Base-by-base conservation (phyloP, 148 eudicot species). In the Polygonum aviculare region DNA sequence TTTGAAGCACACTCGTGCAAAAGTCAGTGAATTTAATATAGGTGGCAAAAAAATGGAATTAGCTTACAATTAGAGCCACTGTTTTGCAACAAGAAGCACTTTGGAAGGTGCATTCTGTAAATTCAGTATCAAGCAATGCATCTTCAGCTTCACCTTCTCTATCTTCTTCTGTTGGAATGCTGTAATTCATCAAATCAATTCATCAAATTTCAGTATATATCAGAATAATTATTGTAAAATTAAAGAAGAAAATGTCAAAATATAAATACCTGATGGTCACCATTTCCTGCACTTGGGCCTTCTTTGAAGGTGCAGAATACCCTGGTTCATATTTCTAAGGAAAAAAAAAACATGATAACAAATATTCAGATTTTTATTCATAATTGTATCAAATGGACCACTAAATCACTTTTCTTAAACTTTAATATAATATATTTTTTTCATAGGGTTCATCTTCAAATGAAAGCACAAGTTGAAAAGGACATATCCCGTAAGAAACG, bases 241-340 rank as follows among this genome's bases (percentile, higher is more conserved):
- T 70, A 5, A 16, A n/a, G 44, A 7, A 18, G 74, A 40, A 40
- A 72, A 44, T 63, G 54, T 50, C 4, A 50, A 51, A 16, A 41
- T 19, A 26, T 26, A 26, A 36, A 38, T 83, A 90, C 98, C 98
- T 93, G 48, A 88, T 82, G 59, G 82, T 85, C 54, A 86, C 85
- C 38, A 85, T 82, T 65, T 85, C 80, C 72, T 91, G 75, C 38
- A 83, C 62, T 79, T 82, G 39, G 9, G 77, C 57, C 77, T 84
- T 87, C 80, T 89, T 87, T 41, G 86, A 81, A 73, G 86, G 82
- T 69, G 85, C 83, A 12, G 89, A 88, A 83, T 94, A 94, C 6
- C 93, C 93, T 4, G 92, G 88, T 83, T 90, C 88, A 82, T 89
- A 94, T 69, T 83, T 92, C 98, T 94, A 88, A 83, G 82, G 4